Percentiles rank a stretch among this genome's conserved stretches.
Evolutionary conservation across 2,329 filamentous ascomycete genomes (phyloP).

Genomic region (Calonectria leucothoes): DNA sequence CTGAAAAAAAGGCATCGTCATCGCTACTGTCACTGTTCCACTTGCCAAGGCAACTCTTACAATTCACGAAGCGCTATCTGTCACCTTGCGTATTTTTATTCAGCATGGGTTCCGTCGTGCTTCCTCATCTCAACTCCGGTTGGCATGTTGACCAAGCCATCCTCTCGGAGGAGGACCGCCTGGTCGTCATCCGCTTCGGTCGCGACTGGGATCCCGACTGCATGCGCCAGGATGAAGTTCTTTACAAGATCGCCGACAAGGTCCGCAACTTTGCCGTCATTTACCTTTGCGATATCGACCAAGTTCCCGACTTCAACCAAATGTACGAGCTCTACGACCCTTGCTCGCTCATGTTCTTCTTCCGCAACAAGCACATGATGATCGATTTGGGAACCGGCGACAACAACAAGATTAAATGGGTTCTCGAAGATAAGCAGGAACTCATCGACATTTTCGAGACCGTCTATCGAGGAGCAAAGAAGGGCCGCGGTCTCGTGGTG

Average conservation of each 20-base stretch:
- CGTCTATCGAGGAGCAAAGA: conserved; percentile 98
- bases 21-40: not conserved
- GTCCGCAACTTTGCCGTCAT: conserved; percentile 95
- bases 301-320: conserved; percentile 92
- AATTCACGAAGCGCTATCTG: not conserved
- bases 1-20: not conserved
- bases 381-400: conserved; percentile 98
- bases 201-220: conserved; percentile 83
- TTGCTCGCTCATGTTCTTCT: conserved; percentile 96
- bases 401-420: conserved; percentile 98
- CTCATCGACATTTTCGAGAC: conserved; percentile 98
- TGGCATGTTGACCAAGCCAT: conserved; percentile 99
- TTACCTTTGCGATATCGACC: conserved; percentile 93
- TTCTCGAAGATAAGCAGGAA: conserved; percentile 95
- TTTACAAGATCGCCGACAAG: conserved; percentile 91
- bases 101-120: conserved; percentile 82
- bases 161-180: conserved; percentile 85
- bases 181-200: conserved; percentile 94
- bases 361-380: conserved; percentile 99
- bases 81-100: not conserved
- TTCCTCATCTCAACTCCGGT: conserved; percentile 89
- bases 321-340: conserved; percentile 97
- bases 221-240: conserved; percentile 86
- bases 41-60: not conserved
- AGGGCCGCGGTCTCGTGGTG: conserved; percentile 94